phyloP scores from a whole-genome alignment of 331 rosid genomes.

The Erythrophleum ivorense region DNA sequence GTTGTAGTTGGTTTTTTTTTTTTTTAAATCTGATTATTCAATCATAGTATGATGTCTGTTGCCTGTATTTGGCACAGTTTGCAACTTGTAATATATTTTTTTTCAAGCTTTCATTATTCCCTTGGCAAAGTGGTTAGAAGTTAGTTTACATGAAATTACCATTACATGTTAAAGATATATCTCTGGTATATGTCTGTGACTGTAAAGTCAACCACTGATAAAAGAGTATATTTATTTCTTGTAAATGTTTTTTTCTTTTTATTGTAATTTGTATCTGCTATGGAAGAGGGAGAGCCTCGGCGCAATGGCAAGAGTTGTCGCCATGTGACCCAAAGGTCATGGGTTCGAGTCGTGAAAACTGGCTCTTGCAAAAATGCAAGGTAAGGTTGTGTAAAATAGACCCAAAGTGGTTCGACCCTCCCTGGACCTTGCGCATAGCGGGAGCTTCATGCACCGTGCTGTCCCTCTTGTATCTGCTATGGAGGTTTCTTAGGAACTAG shows the following conservation, averaged over 20 bases:
- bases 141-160: neutral
- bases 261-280: no score
- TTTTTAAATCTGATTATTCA: constrained; percentile 10
- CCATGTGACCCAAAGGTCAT: no score
- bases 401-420: no score
- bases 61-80: neutral
- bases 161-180: neutral
- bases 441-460: no score
- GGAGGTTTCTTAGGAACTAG: constrained; percentile 12
- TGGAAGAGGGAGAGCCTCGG: neutral
- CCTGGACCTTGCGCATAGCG: no score
- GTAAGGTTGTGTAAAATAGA: no score
- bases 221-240: no score
- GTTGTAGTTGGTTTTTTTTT: neutral
- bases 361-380: no score
- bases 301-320: no score
- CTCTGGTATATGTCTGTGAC: neutral
- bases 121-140: constrained; percentile 9
- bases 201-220: neutral
- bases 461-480: neutral
- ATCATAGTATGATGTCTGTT: constrained; percentile 3
- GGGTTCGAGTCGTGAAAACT: no score
- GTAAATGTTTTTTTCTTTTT: no score
- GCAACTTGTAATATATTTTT: neutral
- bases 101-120: neutral